These are phyloP conservation scores for Fusarium cyanostomum DNA, from an alignment of 2,329 filamentous ascomycete species.

Conservation along the genomic window DNA sequence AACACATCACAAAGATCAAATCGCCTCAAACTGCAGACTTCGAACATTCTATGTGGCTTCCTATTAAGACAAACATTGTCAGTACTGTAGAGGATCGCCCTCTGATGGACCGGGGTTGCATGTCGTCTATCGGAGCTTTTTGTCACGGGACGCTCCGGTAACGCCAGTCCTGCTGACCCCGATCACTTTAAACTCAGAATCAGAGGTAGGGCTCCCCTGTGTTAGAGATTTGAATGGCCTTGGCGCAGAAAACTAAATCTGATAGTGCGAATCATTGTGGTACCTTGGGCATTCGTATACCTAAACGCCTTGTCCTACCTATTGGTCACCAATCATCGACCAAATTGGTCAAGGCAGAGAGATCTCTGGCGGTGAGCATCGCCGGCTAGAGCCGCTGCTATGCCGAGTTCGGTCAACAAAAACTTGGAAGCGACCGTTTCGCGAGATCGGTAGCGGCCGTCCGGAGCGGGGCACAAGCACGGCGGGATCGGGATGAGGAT, in stretches of 20 bases:
- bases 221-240: neutral
- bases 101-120: conserved; percentile 26
- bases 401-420: neutral
- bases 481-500: conserved; percentile 3
- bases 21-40: neutral
- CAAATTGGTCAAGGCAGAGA: neutral
- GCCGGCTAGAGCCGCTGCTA: neutral
- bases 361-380: conserved; percentile 16
- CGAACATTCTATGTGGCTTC: conserved; percentile 4
- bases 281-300: neutral
- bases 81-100: conserved; percentile 2
- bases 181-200: conserved; percentile 13
- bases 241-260: conserved; percentile 1
- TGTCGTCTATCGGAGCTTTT: conserved; percentile 22
- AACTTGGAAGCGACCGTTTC: neutral
- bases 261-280: neutral
- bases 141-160: conserved; percentile 5
- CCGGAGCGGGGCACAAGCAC: neutral
- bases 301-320: conserved; percentile 14
- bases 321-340: conserved; percentile 12
- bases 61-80: neutral
- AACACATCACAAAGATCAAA: neutral
- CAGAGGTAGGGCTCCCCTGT: conserved; percentile 12
- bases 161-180: conserved; percentile 22
- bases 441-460: neutral